phyloP scores from a whole-genome alignment of 2,329 filamentous ascomycete species.

The Venturia nashicola region DNA sequence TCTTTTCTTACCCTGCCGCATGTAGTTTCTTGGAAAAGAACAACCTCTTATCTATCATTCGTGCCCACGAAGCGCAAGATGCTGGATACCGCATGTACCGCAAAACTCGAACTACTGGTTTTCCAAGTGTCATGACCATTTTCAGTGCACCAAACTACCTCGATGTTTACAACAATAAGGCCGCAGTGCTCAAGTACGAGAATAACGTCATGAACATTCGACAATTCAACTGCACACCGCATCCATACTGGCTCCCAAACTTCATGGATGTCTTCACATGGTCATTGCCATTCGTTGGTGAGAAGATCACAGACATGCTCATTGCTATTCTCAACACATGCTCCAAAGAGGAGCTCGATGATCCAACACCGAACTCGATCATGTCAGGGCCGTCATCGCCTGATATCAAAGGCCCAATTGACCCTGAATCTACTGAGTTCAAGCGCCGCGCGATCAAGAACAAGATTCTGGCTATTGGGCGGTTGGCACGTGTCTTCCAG shows the following conservation, averaged over 20 bases:
- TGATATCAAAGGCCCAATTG: constrained; percentile 45
- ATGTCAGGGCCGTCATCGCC: constrained; percentile 64
- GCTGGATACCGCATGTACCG: constrained; percentile 98
- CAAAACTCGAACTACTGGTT: constrained; percentile 94
- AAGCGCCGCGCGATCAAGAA: constrained; percentile 98
- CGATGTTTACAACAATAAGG: constrained; percentile 99
- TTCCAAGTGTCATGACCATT: constrained; percentile 99
- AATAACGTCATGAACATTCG: constrained; percentile 99
- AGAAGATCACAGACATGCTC: constrained; percentile 98
- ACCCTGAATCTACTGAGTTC: constrained; percentile 81
- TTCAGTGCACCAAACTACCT: constrained; percentile 98
- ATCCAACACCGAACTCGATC: constrained; percentile 57
- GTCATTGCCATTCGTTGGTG: constrained; percentile 95
- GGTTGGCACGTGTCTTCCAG: constrained; percentile 94
- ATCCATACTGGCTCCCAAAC: constrained; percentile 98
- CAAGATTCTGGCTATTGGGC: constrained; percentile 96
- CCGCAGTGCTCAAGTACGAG: constrained; percentile 96
- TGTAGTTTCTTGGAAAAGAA: constrained; percentile 99
- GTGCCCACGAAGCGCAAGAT: constrained; percentile 96
- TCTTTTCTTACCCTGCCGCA: constrained; percentile 95
- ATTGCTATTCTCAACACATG: constrained; percentile 97
- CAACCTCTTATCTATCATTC: constrained; percentile 91
- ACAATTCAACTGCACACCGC: constrained; percentile 98
- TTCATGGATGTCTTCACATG: constrained; percentile 99
- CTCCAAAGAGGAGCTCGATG: constrained; percentile 93